These are phyloP conservation scores for Aschersonia sp. DNA, from an alignment of 2,329 filamentous ascomycete genomes.

Conservation along the genomic window DNA sequence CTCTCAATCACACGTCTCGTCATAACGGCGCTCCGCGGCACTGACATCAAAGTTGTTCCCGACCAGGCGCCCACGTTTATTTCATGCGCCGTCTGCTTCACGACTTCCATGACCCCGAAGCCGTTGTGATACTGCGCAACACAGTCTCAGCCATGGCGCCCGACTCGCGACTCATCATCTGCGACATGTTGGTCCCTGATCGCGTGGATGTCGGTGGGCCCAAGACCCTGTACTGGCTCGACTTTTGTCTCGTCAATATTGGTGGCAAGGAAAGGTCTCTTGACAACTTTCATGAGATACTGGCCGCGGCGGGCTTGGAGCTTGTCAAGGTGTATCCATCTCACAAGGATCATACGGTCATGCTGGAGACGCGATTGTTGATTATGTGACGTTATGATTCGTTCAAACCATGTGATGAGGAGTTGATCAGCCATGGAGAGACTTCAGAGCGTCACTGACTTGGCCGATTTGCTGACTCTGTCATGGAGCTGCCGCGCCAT, in stretches of 20 bases:
- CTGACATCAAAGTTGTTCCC: background rate
- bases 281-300: conserved; percentile 11
- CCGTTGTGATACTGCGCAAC: conserved; percentile 11
- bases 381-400: too few relatives aligned
- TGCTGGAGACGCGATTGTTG: conserved; percentile 11
- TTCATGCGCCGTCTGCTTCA: conserved; percentile 15
- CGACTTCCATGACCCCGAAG: conserved; percentile 13
- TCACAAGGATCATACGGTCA: conserved; percentile 9
- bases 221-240: conserved; percentile 13
- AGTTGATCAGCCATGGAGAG: too few relatives aligned
- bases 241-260: conserved; percentile 11
- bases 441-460: too few relatives aligned
- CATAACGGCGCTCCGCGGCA: too few relatives aligned
- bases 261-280: conserved; percentile 14
- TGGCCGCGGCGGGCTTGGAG: conserved; percentile 13
- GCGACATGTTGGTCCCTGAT: conserved; percentile 17
- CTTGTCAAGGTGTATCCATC: conserved; percentile 13
- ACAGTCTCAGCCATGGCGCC: conserved; percentile 12
- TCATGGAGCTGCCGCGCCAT: too few relatives aligned
- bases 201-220: conserved; percentile 9
- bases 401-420: too few relatives aligned
- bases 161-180: conserved; percentile 14
- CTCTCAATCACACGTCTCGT: too few relatives aligned
- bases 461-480: too few relatives aligned
- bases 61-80: conserved; percentile 13